Base-by-base conservation (phyloP, 108 stramenopile species). In the Parietichytrium sp. region DNA sequence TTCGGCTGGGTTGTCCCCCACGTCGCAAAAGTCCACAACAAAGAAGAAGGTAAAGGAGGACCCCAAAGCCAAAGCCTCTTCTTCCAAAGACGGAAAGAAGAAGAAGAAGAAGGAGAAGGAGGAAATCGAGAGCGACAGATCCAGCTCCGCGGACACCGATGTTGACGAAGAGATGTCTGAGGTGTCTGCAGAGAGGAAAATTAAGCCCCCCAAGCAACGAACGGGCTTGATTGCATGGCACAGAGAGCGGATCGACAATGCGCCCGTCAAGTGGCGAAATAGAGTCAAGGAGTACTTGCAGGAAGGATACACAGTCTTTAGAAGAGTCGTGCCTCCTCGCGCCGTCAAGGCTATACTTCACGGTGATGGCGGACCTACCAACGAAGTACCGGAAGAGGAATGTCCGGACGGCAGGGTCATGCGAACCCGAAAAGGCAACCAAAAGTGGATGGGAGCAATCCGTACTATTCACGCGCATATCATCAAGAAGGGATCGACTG, bases 371-470 rank as follows among this genome's bases (percentile, higher is more conserved):
- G n/a, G n/a, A n/a, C 61, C 61, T 0, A 33, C 61, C 20, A 8
- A 7, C 36, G 61, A 72, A 6, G 61, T 33, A 1, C 61, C 42
- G 15, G 61, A 72, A 6, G 18, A 33, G 10, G 38, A 45, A 13
- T 45, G 45, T 2, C 61, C 38, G 10, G 20, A 72, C 61, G n/a
- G n/a, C n/a, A 72, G 36, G 61, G 36, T 72, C 61, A 72, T 72
- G 61, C 61, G 61, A 10, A 33, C 23, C 13, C 61, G 61, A 33
- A 72, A 72, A 42, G 61, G 61, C 0, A 72, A 72, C 61, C 61
- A 72, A 27, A 33, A 72, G 33, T 72, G 61, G 61, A 72, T 72
- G 61, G 61, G 61, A 15, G 61, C 61, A 10, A 72, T 6, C n/a
- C 2, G 61, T 15, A 72, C 61, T 6, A 72, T 72, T 20, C 23